Conservation (phyloP, 805 yeast species). For the Lipomyces kockii region DNA sequence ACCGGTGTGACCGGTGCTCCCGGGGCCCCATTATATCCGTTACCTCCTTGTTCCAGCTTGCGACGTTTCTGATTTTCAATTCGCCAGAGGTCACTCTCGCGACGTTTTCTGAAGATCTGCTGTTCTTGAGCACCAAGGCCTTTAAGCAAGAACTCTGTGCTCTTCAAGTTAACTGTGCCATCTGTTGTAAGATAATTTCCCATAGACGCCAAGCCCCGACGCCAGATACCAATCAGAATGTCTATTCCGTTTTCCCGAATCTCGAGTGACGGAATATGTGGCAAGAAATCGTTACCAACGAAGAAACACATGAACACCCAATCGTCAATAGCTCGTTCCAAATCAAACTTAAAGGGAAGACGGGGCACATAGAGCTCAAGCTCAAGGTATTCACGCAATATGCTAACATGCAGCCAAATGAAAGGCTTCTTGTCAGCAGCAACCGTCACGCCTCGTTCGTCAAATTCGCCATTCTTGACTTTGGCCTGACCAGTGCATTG, state of each 20-base stretch:
- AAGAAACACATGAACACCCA: constrained; percentile 99
- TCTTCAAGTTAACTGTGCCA: constrained; percentile 74
- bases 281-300: constrained; percentile 97
- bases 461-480: constrained; percentile 50
- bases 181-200: constrained; percentile 86
- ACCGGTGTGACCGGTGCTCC: constrained; percentile 13
- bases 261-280: constrained; percentile 92
- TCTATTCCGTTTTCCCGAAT: constrained; percentile 95
- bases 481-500: constrained; percentile 40
- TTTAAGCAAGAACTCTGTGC: constrained; percentile 72
- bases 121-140: constrained; percentile 75
- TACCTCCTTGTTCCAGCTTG: constrained; percentile 38
- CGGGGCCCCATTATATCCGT: neutral
- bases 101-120: constrained; percentile 71
- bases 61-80: constrained; percentile 68
- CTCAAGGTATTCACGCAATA: constrained; percentile 83
- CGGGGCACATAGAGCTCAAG: constrained; percentile 77
- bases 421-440: constrained; percentile 70
- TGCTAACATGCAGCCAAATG: constrained; percentile 88
- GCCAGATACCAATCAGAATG: constrained; percentile 80
- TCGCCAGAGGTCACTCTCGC: constrained; percentile 70
- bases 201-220: constrained; percentile 64
- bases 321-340: constrained; percentile 96
- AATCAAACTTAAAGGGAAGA: constrained; percentile 73
- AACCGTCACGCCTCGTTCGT: constrained; percentile 44